Evolutionary conservation across 2,329 filamentous ascomycete species (phyloP).

Genomic region (Sclerotinia trifoliorum): DNA sequence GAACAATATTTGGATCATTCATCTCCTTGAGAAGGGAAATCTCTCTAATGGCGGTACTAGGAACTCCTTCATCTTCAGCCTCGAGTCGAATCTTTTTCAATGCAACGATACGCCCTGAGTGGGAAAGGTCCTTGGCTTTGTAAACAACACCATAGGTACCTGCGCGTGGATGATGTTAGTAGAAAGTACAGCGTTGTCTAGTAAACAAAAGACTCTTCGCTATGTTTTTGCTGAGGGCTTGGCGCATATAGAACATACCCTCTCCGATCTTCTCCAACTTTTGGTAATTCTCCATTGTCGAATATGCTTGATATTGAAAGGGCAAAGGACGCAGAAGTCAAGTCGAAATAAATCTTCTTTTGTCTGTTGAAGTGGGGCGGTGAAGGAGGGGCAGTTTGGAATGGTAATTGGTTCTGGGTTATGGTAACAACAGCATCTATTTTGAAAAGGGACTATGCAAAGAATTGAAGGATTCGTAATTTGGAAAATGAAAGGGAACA

Average conservation of each 20-base stretch:
- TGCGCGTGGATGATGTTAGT: constrained; percentile 43
- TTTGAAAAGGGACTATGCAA: constrained; percentile 22
- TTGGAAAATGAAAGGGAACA: too few relatives aligned
- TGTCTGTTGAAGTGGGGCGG: constrained; percentile 26
- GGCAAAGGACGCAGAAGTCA: constrained; percentile 36
- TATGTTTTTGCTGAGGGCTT: not conserved
- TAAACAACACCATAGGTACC: constrained; percentile 95
- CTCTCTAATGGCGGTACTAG: constrained; percentile 88
- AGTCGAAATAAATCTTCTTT: constrained; percentile 33
- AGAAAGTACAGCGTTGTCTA: constrained; percentile 15
- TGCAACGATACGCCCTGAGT: constrained; percentile 81
- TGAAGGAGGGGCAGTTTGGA: constrained; percentile 28
- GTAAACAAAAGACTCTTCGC: constrained; percentile 10
- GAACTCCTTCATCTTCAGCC: constrained; percentile 91
- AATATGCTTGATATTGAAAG: constrained; percentile 27
- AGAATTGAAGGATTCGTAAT: constrained; percentile 4
- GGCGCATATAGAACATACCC: constrained; percentile 55
- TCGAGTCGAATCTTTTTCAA: constrained; percentile 95
- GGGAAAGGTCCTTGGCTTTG: constrained; percentile 83
- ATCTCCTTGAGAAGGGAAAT: constrained; percentile 94
- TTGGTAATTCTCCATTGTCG: constrained; percentile 83
- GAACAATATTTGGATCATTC: constrained; percentile 87
- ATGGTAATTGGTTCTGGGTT: constrained; percentile 23
- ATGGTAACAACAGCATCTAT: constrained; percentile 28
- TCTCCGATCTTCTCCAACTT: constrained; percentile 96